Evolutionary conservation across 164 flowering plant genomes (phyloP).

Genomic region (Paratinospora sagittata): DNA sequence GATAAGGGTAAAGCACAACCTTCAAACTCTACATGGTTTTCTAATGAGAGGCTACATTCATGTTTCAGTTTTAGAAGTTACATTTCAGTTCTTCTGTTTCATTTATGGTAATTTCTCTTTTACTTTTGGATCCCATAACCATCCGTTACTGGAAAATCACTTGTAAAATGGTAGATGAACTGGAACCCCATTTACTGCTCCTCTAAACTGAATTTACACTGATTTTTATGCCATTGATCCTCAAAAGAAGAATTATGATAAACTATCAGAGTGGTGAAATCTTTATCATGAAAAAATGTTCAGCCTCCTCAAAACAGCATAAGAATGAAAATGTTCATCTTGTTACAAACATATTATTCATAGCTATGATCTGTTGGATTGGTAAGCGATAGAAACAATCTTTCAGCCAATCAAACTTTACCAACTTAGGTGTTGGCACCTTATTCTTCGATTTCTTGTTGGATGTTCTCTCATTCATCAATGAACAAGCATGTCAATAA

Average conservation of each 20-base stretch:
- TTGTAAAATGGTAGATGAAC: not conserved
- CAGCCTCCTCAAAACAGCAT: too few species aligned
- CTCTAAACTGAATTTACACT: not conserved
- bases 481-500: too few species aligned
- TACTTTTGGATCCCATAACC: not conserved
- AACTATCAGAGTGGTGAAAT: not conserved
- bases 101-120: not conserved
- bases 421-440: too few species aligned
- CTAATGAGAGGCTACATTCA: not conserved
- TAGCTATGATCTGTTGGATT: too few species aligned
- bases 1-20: conserved; percentile 56
- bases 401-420: too few species aligned
- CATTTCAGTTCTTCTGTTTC: not conserved
- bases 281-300: too few species aligned
- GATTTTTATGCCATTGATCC: too few species aligned
- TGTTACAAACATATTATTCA: too few species aligned
- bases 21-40: not conserved
- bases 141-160: not conserved
- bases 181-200: not conserved
- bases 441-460: too few species aligned
- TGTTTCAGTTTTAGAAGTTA: not conserved
- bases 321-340: too few species aligned
- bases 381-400: too few species aligned
- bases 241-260: not conserved
- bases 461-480: too few species aligned